Evolutionary conservation across 1,284 basidiomycete species (phyloP).

Genomic region (Sporisorium scitamineum): DNA sequence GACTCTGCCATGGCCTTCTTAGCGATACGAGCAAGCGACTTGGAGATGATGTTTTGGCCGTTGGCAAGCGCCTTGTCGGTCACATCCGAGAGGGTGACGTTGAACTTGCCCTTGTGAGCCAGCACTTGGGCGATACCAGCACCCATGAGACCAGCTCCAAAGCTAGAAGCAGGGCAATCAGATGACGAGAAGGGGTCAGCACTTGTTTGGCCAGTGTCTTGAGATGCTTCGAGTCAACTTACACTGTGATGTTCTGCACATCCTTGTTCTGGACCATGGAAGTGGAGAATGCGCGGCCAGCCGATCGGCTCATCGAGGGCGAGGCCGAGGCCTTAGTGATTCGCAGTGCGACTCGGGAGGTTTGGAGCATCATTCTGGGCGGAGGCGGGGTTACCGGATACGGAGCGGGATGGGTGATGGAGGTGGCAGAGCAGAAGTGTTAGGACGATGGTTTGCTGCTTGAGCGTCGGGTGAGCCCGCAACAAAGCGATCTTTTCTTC

Average conservation of each 20-base stretch:
- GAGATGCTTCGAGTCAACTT: conserved; percentile 18
- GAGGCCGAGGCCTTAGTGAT: conserved; percentile 16
- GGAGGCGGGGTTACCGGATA: not conserved
- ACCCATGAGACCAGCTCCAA: conserved; percentile 68
- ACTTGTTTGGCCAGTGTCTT: not conserved
- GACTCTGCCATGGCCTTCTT: conserved; percentile 72
- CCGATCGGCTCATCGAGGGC: conserved; percentile 20
- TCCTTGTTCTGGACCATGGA: conserved; percentile 59
- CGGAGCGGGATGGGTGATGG: not conserved
- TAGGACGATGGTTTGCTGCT: not conserved
- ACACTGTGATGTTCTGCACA: conserved; percentile 69
- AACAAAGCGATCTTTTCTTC: not conserved
- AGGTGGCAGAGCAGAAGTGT: not conserved
- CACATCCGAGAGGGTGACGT: conserved; percentile 70
- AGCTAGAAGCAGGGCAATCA: conserved; percentile 33
- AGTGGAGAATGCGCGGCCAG: conserved; percentile 54
- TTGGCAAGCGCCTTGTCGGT: conserved; percentile 71
- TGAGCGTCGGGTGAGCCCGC: not conserved
- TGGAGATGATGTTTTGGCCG: conserved; percentile 73
- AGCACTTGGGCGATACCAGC: conserved; percentile 68
- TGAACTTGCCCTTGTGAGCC: conserved; percentile 67
- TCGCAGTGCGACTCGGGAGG: conserved; percentile 31
- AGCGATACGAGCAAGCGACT: conserved; percentile 73
- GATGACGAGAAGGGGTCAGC: not conserved
- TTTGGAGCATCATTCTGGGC: conserved; percentile 36